phyloP scores from a whole-genome alignment of 2,329 filamentous ascomycete species.

The Clonostachys rosea region DNA sequence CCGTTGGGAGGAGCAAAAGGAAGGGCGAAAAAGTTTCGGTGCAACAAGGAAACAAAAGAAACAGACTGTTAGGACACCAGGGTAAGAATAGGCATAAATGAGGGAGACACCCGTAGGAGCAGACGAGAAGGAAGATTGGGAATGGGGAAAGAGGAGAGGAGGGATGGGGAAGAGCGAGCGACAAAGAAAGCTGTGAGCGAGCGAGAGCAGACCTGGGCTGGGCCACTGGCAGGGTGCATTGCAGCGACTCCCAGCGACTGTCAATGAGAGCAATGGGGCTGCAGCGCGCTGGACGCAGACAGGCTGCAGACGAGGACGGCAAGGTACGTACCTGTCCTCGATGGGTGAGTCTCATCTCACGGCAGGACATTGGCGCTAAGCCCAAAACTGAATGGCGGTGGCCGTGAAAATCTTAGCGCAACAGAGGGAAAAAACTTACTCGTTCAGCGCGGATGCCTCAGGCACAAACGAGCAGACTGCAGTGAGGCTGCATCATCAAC shows the following conservation, averaged over 20 bases:
- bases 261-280: neutral
- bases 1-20: slow-evolving; percentile 7
- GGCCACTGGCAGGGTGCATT: neutral
- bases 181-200: slow-evolving; percentile 17
- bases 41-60: slow-evolving; percentile 6
- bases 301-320: neutral
- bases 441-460: slow-evolving; percentile 6
- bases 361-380: slow-evolving; percentile 21
- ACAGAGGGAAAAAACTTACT: neutral
- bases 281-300: neutral
- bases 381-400: slow-evolving; percentile 27
- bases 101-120: slow-evolving; percentile 19
- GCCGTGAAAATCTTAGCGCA: slow-evolving; percentile 24
- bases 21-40: slow-evolving; percentile 10
- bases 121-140: slow-evolving; percentile 12
- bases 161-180: slow-evolving; percentile 11
- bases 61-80: neutral
- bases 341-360: neutral
- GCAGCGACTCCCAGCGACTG: neutral
- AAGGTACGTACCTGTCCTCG: neutral
- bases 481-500: neutral
- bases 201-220: too few relatives aligned
- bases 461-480: slow-evolving; percentile 3
- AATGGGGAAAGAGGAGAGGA: slow-evolving; percentile 18
- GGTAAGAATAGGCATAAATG: slow-evolving; percentile 1